Conservation (phyloP, 192 early-diverging fungal genomes). For the Coemansia umbellata region DNA sequence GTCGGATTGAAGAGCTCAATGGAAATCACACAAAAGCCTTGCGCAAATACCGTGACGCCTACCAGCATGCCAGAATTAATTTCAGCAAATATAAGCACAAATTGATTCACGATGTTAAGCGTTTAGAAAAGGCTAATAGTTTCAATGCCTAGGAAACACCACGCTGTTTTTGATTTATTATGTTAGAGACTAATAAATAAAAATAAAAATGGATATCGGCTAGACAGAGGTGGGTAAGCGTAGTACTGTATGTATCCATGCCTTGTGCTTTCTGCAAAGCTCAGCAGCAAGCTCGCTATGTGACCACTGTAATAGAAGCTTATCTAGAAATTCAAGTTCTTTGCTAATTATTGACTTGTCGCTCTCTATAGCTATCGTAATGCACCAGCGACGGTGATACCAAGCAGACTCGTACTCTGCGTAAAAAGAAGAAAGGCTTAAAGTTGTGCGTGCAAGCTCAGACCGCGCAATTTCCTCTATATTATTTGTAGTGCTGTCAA, state of each 20-base stretch:
- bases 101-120: slow-evolving; percentile 11
- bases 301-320: not conserved
- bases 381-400: slow-evolving; percentile 44
- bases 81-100: slow-evolving; percentile 12
- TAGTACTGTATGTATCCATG: slow-evolving; percentile 24
- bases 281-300: not conserved
- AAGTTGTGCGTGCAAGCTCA: slow-evolving; percentile 12
- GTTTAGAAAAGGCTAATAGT: slow-evolving; percentile 6
- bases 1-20: slow-evolving; percentile 30
- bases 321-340: slow-evolving; percentile 9
- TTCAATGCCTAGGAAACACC: too few species aligned
- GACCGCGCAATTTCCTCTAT: slow-evolving; percentile 5
- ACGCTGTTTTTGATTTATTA: too few species aligned
- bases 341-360: not conserved
- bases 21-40: slow-evolving; percentile 26
- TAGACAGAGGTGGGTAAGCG: too few species aligned
- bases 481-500: not conserved
- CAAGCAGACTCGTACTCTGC: slow-evolving; percentile 37
- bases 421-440: slow-evolving; percentile 12
- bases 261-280: slow-evolving; percentile 10
- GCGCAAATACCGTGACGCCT: slow-evolving; percentile 37
- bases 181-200: not conserved
- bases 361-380: not conserved
- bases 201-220: not conserved
- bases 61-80: slow-evolving; percentile 28